phyloP scores from a whole-genome alignment of 345 rosid genomes.

The Rhizophora apiculata region DNA sequence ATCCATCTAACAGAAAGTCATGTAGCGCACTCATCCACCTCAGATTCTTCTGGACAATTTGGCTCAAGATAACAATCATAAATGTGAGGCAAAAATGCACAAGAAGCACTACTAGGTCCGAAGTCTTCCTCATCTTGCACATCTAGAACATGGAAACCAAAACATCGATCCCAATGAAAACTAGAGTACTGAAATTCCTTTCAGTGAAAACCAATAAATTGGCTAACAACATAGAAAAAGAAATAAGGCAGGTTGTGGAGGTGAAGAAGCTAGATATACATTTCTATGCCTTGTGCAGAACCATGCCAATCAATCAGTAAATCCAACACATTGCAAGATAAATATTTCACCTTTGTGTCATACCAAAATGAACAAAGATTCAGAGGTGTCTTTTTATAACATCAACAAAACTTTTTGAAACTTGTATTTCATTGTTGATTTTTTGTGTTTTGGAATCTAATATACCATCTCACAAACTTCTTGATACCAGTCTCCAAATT shows the following conservation, averaged over 20 bases:
- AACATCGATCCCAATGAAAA: too few relatives aligned
- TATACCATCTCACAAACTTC: conserved; percentile 74
- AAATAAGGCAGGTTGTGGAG: background rate
- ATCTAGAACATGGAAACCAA: too few relatives aligned
- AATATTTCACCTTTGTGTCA: background rate
- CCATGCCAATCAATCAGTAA: background rate
- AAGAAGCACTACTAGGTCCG: too few relatives aligned
- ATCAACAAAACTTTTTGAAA: background rate
- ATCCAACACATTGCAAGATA: background rate
- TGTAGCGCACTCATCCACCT: too few relatives aligned
- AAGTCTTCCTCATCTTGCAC: too few relatives aligned
- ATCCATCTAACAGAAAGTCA: too few relatives aligned
- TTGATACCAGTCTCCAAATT: conserved; percentile 59
- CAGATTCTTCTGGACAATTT: too few relatives aligned
- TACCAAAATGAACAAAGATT: background rate
- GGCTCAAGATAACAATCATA: too few relatives aligned
- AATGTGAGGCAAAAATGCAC: too few relatives aligned
- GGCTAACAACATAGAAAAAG: background rate
- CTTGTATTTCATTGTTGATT: background rate
- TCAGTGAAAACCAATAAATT: too few relatives aligned
- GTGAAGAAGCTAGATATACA: background rate
- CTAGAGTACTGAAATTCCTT: too few relatives aligned
- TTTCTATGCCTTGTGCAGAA: background rate
- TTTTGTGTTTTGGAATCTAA: conserved; percentile 43
- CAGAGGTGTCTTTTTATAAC: background rate